Evolutionary conservation across 1,284 basidiomycete genomes (phyloP), one percentile per base, ranked within the genome.

Genomic region (Melanopsichium pennsylvanicum): DNA sequence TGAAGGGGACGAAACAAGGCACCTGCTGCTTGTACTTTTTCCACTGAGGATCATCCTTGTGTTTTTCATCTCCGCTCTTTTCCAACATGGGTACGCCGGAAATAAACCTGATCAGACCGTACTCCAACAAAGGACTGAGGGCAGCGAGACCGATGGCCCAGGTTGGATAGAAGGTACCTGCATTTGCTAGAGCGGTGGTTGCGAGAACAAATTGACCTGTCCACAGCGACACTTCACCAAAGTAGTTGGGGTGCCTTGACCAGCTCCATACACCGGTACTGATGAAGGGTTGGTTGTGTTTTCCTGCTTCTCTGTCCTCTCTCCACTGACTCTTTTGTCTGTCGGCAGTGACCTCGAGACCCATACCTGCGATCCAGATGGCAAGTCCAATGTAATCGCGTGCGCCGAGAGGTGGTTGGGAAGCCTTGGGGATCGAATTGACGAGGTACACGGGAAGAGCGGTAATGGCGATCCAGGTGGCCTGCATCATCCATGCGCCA

Each of bases 221-320:
- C 87, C 89, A 90, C 16, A 91, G 83, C 3, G 88, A 86, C 11
- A 91, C 85, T 82, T 92, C 90, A 21, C 88, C 89, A 29, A 90
- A 85, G 79, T 91, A 91, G 82, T 91, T 91, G 29, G 90, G 90
- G 73, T 91, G 90, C 29, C 90, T 83, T 61, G 86, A 88, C 56
- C 87, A 81, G 33, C 85, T 83, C 90, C 90, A 92, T 10, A 91
- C 81, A 0, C 90, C 90, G 25, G 82, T 83, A 5, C 84, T 85
- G 70, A 92, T 89, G 76, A 92, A 91, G 72, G 86, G 85, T 72
- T 91, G 88, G 37, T 88, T 85, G 75, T 92, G 90, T 67, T 87
- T 82, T 73, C 89, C 89, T 11, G 82, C 83, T n/a, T 88, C 83
- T 75, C 87, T 89, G 4, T 84, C 85, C 21, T 81, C 81, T 42